Evolutionary conservation across 305 asterid genomes (phyloP), one percentile per base, ranked within the genome.

Genomic region (Solanum hybrid): DNA sequence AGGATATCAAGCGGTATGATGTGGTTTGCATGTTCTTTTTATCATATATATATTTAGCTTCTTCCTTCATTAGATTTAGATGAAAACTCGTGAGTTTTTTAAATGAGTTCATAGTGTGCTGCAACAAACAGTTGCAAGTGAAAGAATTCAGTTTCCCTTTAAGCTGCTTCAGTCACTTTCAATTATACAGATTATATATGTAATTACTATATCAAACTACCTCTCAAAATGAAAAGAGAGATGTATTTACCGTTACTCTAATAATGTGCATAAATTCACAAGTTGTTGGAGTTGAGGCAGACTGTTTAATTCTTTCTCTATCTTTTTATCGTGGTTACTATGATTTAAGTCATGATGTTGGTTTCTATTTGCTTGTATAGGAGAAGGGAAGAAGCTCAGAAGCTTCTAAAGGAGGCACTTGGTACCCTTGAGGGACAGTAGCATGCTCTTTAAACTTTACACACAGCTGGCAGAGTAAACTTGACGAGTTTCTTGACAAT

Each of bases 351-450:
- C 86, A 6, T 90, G 88, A 86, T 37, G 34, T 61, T 24, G 10
- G 77, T 34, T 57, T 57, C 79, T 39, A 80, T 90, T 76, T 82
- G 91, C 77, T 90, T 85, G 83, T 91, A 80, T 93, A 97, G 99
- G 95, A 95, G 98, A 94, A 95, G 99, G 93, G 99, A 95, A 91
- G 99, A 94, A 92, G 99, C 99, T 82, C 97, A 95, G 76, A 93
- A 91, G 87, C 97, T 95, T 92, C 93, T 95, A 71, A 90, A 92
- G 86, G 99, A 95, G 91, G 98, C 99, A 5, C 93, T 95, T 87
- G 97, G 94, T 71, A 96, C 95, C 86, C 95, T 95, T 22, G 96
- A 96, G 85, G 96, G 95, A 78, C 96, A 94, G 88, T 94, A 92
- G 91, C 67, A 88, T 37, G 37, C 89, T 83, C 73, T 16, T 82